Evolutionary conservation across 2,329 filamentous ascomycete genomes (phyloP), one percentile per base, ranked within the genome.

Genomic region (Nemania sp.): DNA sequence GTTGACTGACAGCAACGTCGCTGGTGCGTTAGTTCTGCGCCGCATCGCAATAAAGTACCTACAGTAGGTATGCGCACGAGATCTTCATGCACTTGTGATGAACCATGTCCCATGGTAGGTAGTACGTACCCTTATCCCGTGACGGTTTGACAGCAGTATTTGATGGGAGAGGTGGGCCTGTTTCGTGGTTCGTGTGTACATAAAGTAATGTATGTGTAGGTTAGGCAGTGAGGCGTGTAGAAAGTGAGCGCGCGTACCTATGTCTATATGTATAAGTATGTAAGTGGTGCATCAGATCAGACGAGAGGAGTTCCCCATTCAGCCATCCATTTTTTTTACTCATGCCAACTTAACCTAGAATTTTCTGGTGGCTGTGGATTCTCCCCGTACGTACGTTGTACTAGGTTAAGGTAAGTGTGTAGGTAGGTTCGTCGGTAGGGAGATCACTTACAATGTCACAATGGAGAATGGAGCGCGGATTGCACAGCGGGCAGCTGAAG

Each of bases 221-320:
- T 41, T 41, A 35, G 35, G 7, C 13, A 41, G 35, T 15, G 35
- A 41, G 29, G 29, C 29, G 29, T 8, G 29, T 32, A 32, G 8
- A 4, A 8, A 32, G 5, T 8, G 29, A 32, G 29, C 8, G 29
- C 4, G 29, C 29, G 8, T 32, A 32, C 29, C 5, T 32, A 8
- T 8, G n/a, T n/a, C n/a, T n/a, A n/a, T 32, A 32, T 8, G 29
- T 32, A 32, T 8, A 4, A 8, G 8, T 8, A 32, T 4, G 29
- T 32, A 32, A 5, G 29, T 32, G 29, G 29, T 32, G 29, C 29
- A 73, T 77, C 72, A 76, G 68, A 67, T 70, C 68, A 73, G 68
- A n/a, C n/a, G n/a, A n/a, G 71, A 72, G 64, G 66, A 72, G 13
- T n/a, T 45, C 41, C 18, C 41, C 41, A 45, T 45, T 45, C 66